Conservation (phyloP, 768 basidiomycete species). For the Leccinum broughii region DNA sequence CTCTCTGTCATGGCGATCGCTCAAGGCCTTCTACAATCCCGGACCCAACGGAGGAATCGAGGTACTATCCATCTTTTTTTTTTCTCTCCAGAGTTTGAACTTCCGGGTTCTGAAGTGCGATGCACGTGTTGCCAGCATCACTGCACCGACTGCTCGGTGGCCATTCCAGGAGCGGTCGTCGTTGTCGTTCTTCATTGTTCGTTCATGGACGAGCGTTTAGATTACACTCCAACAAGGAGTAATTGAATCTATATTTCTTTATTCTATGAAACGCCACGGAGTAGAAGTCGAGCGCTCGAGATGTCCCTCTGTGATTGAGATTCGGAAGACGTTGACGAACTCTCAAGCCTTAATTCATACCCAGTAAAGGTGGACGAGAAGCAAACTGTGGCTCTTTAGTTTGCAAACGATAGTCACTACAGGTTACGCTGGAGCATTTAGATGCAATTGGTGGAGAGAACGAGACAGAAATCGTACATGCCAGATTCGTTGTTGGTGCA, state of each 20-base stretch:
- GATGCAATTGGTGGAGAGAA: constrained; percentile 29
- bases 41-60: constrained; percentile 58
- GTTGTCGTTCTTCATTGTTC: not conserved
- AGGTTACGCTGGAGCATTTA: constrained; percentile 29
- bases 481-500: constrained; percentile 38
- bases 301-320: constrained; percentile 31
- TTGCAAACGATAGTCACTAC: not conserved
- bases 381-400: not conserved
- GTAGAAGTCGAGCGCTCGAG: constrained; percentile 39
- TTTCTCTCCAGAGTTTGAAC: not conserved
- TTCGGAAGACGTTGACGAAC: constrained; percentile 39
- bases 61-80: constrained; percentile 34
- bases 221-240: constrained; percentile 42
- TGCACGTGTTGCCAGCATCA: constrained; percentile 61
- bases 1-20: not conserved
- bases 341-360: constrained; percentile 34
- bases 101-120: constrained; percentile 45
- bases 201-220: constrained; percentile 13
- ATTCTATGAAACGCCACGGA: constrained; percentile 35
- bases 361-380: constrained; percentile 30
- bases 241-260: constrained; percentile 43
- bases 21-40: constrained; percentile 76
- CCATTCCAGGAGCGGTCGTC: constrained; percentile 60
- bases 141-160: constrained; percentile 61
- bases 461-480: constrained; percentile 34